Base-by-base conservation (phyloP, 768 basidiomycete species). In the Brasilioporus rufonigricans region DNA sequence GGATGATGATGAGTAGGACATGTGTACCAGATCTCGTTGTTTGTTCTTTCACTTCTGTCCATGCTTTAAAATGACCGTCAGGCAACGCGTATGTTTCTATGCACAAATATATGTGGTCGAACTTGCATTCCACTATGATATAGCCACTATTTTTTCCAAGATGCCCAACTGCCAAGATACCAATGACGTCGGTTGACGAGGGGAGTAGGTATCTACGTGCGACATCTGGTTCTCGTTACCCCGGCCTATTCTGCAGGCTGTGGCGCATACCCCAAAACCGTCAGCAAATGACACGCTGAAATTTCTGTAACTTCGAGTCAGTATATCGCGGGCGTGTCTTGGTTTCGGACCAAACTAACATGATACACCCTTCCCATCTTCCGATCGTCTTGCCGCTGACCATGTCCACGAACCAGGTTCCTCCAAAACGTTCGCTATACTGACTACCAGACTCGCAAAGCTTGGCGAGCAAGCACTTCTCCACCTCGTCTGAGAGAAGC, bases 391-490 rank as follows among this genome's bases (percentile, higher is more conserved):
- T 70, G 41, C 85, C 84, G 53, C 83, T 81, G 51, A 86, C 79
- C 43, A 82, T 65, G 61, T 93, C 90, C 24, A 91, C 83, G 58
- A 92, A 88, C 90, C 90, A 93, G 2, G 83, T 84, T 14, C 85
- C 80, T 24, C 73, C 73, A 21, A 75, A 68, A 43, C 57, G 61
- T 49, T 76, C 85, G 43, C 84, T 83, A 14, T 80, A 74, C 29
- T 77, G 77, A 19, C 72, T 74, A 7, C 90, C 90, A 24, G 86
- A 71, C 55, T 83, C 84, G 60, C 87, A 87, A 51, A 93, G 85
- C 56, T 84, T 74, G 32, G 80, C 74, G 27, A 93, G 75, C 13
- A 93, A 70, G 61, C 85, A 86, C 33, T 79, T 77, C 65, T 88
- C 86, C 23, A 90, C 81, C 67, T 95, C 93, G 59, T 93, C 87